A percentile compares a stretch with the other conserved stretches of the same genome.
Conservation (phyloP, 2,329 filamentous ascomycete species). For the Talaromyces sp. region DNA sequence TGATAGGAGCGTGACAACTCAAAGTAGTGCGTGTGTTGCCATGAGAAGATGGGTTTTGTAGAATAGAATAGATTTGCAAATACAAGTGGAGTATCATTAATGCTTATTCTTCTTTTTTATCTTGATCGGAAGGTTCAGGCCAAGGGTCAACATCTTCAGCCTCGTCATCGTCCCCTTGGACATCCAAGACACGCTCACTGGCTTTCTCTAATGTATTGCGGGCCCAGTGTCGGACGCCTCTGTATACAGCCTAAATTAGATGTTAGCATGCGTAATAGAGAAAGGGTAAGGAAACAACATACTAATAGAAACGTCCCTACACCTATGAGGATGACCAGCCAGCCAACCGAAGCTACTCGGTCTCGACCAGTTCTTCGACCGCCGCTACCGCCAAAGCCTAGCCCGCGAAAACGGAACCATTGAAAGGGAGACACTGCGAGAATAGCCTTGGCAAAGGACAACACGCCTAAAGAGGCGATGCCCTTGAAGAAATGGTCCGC, state of each 20-base stretch:
- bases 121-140: constrained; percentile 1
- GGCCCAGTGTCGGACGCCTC: constrained; percentile 69
- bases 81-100: background rate
- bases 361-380: constrained; percentile 62
- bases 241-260: constrained; percentile 65
- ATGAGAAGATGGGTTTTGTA: background rate
- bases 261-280: constrained; percentile 8
- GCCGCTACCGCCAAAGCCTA: constrained; percentile 50
- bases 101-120: constrained; percentile 9
- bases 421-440: constrained; percentile 69
- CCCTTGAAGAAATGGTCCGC: constrained; percentile 81
- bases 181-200: constrained; percentile 75
- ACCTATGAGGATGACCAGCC: constrained; percentile 73
- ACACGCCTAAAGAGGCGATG: constrained; percentile 77
- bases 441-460: constrained; percentile 79
- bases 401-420: constrained; percentile 67
- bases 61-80: background rate
- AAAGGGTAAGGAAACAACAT: constrained; percentile 36
- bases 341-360: constrained; percentile 71
- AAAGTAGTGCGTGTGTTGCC: constrained; percentile 73
- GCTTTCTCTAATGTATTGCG: constrained; percentile 67
- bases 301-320: constrained; percentile 72
- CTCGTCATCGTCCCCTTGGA: constrained; percentile 51
- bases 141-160: constrained; percentile 46
- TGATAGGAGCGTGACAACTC: constrained; percentile 84